Percentiles rank a stretch among this genome's conserved stretches.
These are phyloP conservation scores for Platismatia glauca DNA, from an alignment of 495 filamentous ascomycete species.

Conservation along the genomic window DNA sequence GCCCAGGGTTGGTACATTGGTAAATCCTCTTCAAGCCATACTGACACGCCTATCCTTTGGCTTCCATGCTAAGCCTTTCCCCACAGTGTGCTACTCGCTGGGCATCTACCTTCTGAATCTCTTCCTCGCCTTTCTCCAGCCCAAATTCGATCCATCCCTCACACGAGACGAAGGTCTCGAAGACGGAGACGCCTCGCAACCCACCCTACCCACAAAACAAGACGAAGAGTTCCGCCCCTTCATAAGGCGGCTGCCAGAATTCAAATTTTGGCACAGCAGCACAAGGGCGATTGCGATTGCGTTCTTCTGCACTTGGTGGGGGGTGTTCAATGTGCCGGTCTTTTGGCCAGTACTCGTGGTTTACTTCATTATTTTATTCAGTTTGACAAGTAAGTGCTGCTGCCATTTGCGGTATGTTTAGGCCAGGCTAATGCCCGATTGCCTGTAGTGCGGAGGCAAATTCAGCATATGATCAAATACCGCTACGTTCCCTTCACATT, in stretches of 20 bases:
- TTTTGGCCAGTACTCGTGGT: constrained; percentile 98
- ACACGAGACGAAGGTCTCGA: constrained; percentile 94
- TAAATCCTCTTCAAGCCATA: constrained; percentile 34
- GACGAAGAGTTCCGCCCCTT: constrained; percentile 97
- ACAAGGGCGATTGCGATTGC: constrained; percentile 78
- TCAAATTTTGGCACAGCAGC: constrained; percentile 98
- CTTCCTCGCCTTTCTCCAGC: constrained; percentile 96
- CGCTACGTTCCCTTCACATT: constrained; percentile 94
- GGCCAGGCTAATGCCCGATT: not conserved
- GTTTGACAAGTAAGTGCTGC: constrained; percentile 70
- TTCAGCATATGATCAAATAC: constrained; percentile 99
- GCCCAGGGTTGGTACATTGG: constrained; percentile 99
- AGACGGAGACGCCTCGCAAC: constrained; percentile 61
- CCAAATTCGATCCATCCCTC: constrained; percentile 97
- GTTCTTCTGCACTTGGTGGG: constrained; percentile 86
- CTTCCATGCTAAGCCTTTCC: not conserved
- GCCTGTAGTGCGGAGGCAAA: constrained; percentile 81
- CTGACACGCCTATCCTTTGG: not conserved
- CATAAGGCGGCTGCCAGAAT: constrained; percentile 90
- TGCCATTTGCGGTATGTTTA: not conserved
- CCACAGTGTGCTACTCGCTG: constrained; percentile 84
- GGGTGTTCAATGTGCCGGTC: constrained; percentile 89
- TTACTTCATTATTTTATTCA: constrained; percentile 95
- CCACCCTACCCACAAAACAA: constrained; percentile 77
- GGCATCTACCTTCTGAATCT: constrained; percentile 99